Conservation (phyloP, 208 protist species). For the Leptomonas seymouri region DNA sequence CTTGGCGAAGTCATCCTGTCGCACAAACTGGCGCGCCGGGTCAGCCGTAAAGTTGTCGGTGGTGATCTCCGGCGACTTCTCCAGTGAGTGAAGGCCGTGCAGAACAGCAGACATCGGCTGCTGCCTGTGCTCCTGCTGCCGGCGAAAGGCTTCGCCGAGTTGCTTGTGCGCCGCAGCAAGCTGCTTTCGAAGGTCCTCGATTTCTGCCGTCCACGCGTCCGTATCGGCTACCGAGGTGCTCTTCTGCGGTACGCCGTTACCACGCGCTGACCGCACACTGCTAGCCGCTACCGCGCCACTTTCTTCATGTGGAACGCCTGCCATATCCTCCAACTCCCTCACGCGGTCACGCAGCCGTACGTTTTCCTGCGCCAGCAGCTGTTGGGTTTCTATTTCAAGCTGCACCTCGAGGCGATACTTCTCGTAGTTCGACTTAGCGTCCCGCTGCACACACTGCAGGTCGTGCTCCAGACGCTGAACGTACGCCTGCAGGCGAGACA, state of each 20-base stretch:
- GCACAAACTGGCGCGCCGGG: constrained; percentile 12
- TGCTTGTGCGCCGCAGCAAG: constrained; percentile 7
- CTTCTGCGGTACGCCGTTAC: background rate
- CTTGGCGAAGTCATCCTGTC: constrained; percentile 16
- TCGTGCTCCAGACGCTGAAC: constrained; percentile 36
- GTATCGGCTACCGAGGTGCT: background rate
- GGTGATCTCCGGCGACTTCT: constrained; percentile 3
- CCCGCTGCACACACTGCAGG: constrained; percentile 23
- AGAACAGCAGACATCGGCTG: background rate
- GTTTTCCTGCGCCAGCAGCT: constrained; percentile 35
- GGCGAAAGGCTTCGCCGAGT: background rate
- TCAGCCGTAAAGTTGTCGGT: background rate
- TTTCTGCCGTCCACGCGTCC: constrained; percentile 17
- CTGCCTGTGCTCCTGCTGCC: background rate
- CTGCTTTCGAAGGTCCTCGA: constrained; percentile 9
- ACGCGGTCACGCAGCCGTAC: constrained; percentile 23
- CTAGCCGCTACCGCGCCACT: background rate
- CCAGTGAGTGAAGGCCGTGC: background rate
- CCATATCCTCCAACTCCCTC: constrained; percentile 11
- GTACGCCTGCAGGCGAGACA: constrained; percentile 20
- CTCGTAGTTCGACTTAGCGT: constrained; percentile 33
- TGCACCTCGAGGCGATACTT: constrained; percentile 35
- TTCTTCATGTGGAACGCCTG: constrained; percentile 1
- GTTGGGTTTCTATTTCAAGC: constrained; percentile 27
- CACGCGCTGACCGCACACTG: background rate